Evolutionary conservation across 768 basidiomycete genomes (phyloP), one percentile per base, ranked within the genome.

Genomic region (Mrakia blollopis): DNA sequence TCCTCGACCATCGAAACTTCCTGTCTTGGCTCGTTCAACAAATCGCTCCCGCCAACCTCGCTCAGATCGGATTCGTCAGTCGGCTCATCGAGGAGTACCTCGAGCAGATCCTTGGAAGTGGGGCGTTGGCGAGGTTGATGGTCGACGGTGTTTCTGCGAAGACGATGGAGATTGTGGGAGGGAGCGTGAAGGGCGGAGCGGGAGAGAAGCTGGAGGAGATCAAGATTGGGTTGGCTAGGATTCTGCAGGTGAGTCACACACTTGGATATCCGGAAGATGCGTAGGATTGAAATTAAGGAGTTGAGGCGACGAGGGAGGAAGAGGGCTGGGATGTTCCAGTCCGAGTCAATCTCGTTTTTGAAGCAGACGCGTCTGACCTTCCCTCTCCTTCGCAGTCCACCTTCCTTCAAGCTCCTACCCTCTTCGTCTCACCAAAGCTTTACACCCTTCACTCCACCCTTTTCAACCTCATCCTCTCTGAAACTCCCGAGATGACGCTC

Each of bases 41-140:
- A 28, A 30, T 77, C 54, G 44, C 77, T 4, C 37, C 61, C 8
- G 73, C 73, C 30, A 78, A 78, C 57, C 67, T 74, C 23, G 77
- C 69, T 2, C 73, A 78, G 28, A 18, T 78, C 28, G 77, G 73
- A 21, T 74, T 78, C 47, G 73, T 78, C 60, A 52, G 25, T n/a
- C 67, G 52, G 8, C 41, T 78, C 47, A 35, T 74, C 44, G 73
- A 70, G 60, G 72, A 78, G 54, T 74, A 71, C n/a, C 37, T 57
- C 25, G n/a, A 41, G 54, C 25, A 52, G 2, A 47, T 78, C 30
- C 57, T 68, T 14, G 18, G 23, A 23, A 73, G 65, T 41, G 77
- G 77, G 13, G 35, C 28, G n/a, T 68, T 74, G 13, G 72, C 54
- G 11, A 44, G 77, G 65, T 23, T 57, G 13, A 52, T 78, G 54